A percentile compares a stretch with the other conserved stretches of the same genome.
Evolutionary conservation across 2,329 filamentous ascomycete species (phyloP).

Genomic region (Venturia nashicola): DNA sequence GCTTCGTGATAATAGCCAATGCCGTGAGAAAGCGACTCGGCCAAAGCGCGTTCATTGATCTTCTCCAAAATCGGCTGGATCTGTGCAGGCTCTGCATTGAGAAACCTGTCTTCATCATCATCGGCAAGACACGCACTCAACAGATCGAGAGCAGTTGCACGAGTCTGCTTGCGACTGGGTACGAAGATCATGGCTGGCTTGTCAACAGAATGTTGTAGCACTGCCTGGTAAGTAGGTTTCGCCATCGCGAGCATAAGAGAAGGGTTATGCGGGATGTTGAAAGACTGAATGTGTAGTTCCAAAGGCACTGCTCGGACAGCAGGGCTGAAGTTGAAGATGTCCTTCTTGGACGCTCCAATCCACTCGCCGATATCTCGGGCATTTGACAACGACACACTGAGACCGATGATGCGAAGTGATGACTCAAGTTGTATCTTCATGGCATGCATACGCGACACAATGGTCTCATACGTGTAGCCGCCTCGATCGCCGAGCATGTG

Average conservation of each 20-base stretch:
- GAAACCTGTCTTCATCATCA: conserved; percentile 85
- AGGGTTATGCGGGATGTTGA: conserved; percentile 90
- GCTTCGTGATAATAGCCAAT: conserved; percentile 98
- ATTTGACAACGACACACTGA: conserved; percentile 87
- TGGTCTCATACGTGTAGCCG: conserved; percentile 87
- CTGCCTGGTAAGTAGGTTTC: conserved; percentile 80
- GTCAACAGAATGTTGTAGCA: conserved; percentile 75
- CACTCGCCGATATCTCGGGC: conserved; percentile 91
- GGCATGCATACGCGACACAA: conserved; percentile 96
- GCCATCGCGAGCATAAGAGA: conserved; percentile 98
- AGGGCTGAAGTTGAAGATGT: conserved; percentile 97
- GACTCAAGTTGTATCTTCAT: conserved; percentile 82
- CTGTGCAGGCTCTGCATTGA: conserved; percentile 73
- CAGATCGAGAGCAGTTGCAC: conserved; percentile 75
- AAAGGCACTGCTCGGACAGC: conserved; percentile 79
- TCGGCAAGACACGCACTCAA: conserved; percentile 78
- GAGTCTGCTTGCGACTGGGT: conserved; percentile 83
- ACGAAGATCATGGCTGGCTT: conserved; percentile 90
- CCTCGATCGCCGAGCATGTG: conserved; percentile 80
- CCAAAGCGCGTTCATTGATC: conserved; percentile 75
- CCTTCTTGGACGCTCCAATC: conserved; percentile 96
- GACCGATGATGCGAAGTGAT: conserved; percentile 72
- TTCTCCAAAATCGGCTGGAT: conserved; percentile 70
- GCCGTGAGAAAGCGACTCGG: conserved; percentile 82
- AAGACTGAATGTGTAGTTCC: conserved; percentile 90